These are phyloP conservation scores for Diplocarpon rosae DNA, from an alignment of 2,329 filamentous ascomycete species.

Conservation along the genomic window DNA sequence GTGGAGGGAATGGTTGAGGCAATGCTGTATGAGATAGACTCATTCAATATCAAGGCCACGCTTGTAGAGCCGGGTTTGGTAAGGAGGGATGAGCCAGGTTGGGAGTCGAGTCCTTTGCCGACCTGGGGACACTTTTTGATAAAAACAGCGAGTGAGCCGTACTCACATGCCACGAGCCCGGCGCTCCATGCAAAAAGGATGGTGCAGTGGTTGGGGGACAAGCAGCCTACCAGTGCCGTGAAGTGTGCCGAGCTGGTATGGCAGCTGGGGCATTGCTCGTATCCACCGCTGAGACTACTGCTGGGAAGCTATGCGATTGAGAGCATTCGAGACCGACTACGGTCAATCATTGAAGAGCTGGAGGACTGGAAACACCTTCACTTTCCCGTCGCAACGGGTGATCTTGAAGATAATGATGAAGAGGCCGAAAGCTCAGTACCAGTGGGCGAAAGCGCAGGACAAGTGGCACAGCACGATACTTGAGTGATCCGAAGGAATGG, in stretches of 20 bases:
- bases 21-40: conserved; percentile 90
- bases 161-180: conserved; percentile 65
- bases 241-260: conserved; percentile 90
- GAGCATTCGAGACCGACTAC: conserved; percentile 80
- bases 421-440: conserved; percentile 18
- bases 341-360: conserved; percentile 87
- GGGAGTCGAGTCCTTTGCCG: conserved; percentile 44
- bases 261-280: conserved; percentile 91
- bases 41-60: conserved; percentile 86
- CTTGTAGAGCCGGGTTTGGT: conserved; percentile 87
- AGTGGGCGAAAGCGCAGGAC: conserved; percentile 15
- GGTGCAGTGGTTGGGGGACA: conserved; percentile 87
- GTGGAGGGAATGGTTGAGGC: conserved; percentile 92
- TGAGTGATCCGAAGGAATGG: conserved; percentile 9
- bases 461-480: conserved; percentile 7
- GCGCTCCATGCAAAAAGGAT: conserved; percentile 83
- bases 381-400: conserved; percentile 42
- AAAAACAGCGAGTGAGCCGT: conserved; percentile 73
- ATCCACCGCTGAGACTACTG: conserved; percentile 76
- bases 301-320: conserved; percentile 91
- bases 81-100: conserved; percentile 68
- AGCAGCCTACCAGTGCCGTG: conserved; percentile 84
- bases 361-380: conserved; percentile 88
- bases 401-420: conserved; percentile 27
- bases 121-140: conserved; percentile 90